phyloP scores from a whole-genome alignment of 177 flowering plant species.

The Vitis hybrid region DNA sequence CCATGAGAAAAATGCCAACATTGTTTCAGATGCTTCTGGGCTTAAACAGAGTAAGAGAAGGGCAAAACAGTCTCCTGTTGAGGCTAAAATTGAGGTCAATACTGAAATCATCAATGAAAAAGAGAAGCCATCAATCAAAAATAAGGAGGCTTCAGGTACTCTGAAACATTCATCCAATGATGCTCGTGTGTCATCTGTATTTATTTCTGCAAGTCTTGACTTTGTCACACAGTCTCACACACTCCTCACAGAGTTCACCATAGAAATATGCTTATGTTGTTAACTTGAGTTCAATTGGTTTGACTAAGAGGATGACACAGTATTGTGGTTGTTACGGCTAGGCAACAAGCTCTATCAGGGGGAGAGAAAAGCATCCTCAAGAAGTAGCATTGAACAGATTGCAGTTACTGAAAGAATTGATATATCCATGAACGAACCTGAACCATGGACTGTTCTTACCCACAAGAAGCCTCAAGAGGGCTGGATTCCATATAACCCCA shows the following conservation, averaged over 20 bases:
- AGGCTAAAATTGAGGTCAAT: slow-evolving; percentile 18
- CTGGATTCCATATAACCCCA: slow-evolving; percentile 93
- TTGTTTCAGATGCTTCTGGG: slow-evolving; percentile 26
- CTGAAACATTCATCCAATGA: not conserved
- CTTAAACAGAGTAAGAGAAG: slow-evolving; percentile 29
- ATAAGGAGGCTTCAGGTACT: slow-evolving; percentile 34
- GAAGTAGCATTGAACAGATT: slow-evolving; percentile 18
- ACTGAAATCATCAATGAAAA: slow-evolving; percentile 6
- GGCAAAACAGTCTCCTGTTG: slow-evolving; percentile 19
- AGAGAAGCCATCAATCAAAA: slow-evolving; percentile 23
- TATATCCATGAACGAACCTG: slow-evolving; percentile 26
- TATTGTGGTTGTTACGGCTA: slow-evolving; percentile 18
- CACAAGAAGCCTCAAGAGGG: slow-evolving; percentile 92
- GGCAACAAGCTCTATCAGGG: slow-evolving; percentile 27
- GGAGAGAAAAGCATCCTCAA: slow-evolving; percentile 27
- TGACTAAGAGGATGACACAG: not conserved
- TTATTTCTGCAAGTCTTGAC: not conserved
- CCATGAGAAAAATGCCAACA: slow-evolving; percentile 7
- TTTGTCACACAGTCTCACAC: not conserved
- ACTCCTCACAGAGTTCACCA: no score
- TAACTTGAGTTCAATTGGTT: not conserved
- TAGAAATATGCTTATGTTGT: not conserved
- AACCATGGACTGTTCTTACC: slow-evolving; percentile 88
- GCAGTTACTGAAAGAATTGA: slow-evolving; percentile 19
- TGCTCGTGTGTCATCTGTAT: not conserved